phyloP scores from a whole-genome alignment of 73 alveolate species.

The Symbiodinium natans region DNA sequence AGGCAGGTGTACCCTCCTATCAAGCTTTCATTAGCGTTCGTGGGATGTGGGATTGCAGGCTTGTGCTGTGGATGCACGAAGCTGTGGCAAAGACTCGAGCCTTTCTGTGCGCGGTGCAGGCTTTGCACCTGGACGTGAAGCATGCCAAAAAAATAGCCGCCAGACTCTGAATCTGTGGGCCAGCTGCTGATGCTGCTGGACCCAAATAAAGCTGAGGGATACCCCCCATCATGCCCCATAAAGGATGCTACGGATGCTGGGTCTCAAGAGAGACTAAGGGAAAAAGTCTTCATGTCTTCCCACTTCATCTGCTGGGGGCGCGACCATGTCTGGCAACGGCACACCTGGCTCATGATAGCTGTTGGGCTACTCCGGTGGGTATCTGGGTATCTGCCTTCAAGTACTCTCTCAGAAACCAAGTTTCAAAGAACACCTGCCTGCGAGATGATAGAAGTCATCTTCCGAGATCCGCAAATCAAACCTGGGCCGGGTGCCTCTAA shows the following conservation, averaged over 20 bases:
- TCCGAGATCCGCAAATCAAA: conserved; percentile 25
- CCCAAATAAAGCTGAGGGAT: no score
- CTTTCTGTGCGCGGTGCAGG: conserved; percentile 54
- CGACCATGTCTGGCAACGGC: conserved; percentile 74
- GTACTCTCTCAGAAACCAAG: not conserved
- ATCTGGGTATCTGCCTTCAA: not conserved
- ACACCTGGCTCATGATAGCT: conserved; percentile 7
- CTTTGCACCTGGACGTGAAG: conserved; percentile 34
- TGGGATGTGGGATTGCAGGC: no score
- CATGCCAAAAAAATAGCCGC: not conserved
- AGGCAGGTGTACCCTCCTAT: no score
- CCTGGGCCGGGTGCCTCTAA: conserved; percentile 38
- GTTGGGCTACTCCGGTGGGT: not conserved
- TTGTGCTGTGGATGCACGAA: no score
- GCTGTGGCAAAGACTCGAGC: not conserved
- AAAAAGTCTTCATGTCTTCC: no score
- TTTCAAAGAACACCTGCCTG: not conserved
- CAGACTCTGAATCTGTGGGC: no score
- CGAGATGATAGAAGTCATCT: conserved; percentile 57
- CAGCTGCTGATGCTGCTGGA: no score
- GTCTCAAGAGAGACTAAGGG: no score
- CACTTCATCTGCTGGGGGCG: no score
- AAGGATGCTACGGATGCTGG: no score
- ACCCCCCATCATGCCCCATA: no score
- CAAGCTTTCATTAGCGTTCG: no score